A percentile compares a stretch with the other conserved stretches of the same genome.
phyloP scores from a whole-genome alignment of 225 moss, liverwort and hornwort genomes.

The Marchantia polymorpha region DNA sequence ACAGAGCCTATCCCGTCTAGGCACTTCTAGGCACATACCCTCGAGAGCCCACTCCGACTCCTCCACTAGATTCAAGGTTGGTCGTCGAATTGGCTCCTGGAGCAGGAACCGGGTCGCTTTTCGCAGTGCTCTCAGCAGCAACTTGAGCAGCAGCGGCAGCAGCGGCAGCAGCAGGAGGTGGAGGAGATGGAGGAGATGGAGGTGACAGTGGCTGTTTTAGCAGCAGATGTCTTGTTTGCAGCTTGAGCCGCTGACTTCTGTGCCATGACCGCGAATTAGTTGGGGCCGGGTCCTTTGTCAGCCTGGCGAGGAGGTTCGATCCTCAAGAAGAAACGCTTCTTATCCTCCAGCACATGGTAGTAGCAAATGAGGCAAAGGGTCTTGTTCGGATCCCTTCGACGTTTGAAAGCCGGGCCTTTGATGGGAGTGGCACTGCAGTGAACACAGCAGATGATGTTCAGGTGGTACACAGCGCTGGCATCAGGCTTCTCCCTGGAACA shows the following conservation, averaged over 20 bases:
- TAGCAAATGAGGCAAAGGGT: conserved; percentile 16
- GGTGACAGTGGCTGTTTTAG: not conserved
- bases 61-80: not conserved
- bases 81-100: not conserved
- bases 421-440: conserved; percentile 28
- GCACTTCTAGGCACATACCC: not conserved
- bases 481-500: conserved; percentile 7
- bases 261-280: not conserved
- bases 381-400: conserved; percentile 11
- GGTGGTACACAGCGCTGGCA: conserved; percentile 9
- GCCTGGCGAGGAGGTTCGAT: conserved; percentile 23
- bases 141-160: not conserved
- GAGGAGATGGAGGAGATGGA: too few species aligned
- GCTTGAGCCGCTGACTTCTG: not conserved
- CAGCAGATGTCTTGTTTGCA: not conserved
- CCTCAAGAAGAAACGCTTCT: conserved; percentile 8
- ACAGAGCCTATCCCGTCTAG: not conserved
- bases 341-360: conserved; percentile 9
- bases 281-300: not conserved
- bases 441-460: conserved; percentile 19
- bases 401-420: conserved; percentile 26
- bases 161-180: not conserved
- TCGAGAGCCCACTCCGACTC: not conserved
- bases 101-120: not conserved
- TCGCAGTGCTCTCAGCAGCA: not conserved